Evolutionary conservation across 139 green algal species (phyloP), one percentile per base, ranked within the genome.

Genomic region (Picochlorum sp.): DNA sequence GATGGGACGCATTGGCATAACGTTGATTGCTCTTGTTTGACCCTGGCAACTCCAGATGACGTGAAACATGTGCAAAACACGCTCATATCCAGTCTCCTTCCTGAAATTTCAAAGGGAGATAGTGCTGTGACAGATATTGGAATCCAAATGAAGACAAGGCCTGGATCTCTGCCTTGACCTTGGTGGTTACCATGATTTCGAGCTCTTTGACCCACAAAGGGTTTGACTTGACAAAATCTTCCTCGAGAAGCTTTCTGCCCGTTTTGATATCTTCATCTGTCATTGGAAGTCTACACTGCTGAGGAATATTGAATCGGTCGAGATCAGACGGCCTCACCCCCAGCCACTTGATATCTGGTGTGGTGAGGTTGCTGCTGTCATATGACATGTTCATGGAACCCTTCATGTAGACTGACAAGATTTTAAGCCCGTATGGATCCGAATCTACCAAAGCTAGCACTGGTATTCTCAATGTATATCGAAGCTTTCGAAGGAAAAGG

Each of bases 161-260:
- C 80, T 98, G 92, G 28, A 98, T 98, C 78, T 98, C 92, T n/a
- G 92, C 91, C 74, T 97, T 97, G 57, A 88, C 82, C 58, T 86
- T 86, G 5, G 67, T 90, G 4, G 73, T 47, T n/a, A 95, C 67
- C 92, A 98, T 98, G 38, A 97, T 85, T 73, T 98, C 79, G 62
- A 98, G 81, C 80, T 98, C 92, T 56, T 81, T 75, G 20, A 96
- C 87, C 91, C 91, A 98, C 50, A 88, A 78, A 2, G 91, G 90
- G 75, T 96, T 95, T 55, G 81, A 69, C 45, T 85, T 81, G 55
- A 98, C 84, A 61, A 94, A 98, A 45, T 97, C 92, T 76, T 98
- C 92, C 66, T 97, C 85, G 44, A 98, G 79, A 81, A 92, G 79
- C 55, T 85, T 83, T 49, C 75, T 79, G 16, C 88, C 88, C 2